Base-by-base conservation (phyloP, 2,329 filamentous ascomycete genomes). In the Penicillium sp. region DNA sequence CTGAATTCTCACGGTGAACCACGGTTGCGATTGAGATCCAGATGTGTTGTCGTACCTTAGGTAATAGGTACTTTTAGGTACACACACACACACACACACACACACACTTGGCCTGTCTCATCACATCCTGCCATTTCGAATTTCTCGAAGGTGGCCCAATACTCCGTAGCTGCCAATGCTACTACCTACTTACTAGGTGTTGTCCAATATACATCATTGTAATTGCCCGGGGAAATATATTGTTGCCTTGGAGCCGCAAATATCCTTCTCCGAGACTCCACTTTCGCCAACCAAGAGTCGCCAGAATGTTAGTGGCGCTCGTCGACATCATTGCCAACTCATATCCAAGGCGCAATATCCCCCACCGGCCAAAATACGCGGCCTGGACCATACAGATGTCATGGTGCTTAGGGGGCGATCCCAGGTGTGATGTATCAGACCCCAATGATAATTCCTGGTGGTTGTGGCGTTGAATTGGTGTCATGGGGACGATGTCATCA, bases 181-280 rank as follows among this genome's bases (percentile, higher is more conserved):
- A 4, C 7, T 34, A 33, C 24, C 1, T 23, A 12, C 45, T 31
- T 24, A 6, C n/a, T 18, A 29, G 5, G 7, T 18, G 7, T 10
- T 9, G 10, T 16, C 6, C 8, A 9, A 6, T 9, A 1, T 18
- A 18, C 34, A 38, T 38, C 34, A 18, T 38, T 16, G 12, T 16
- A 16, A 29, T 38, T 18, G 16, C 34, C 34, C 16, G 9, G 16
- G 16, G 10, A 39, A 21, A 39, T 39, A 55, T 36, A 33, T 52
- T 57, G 59, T 58, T 61, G 57, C 59, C 55, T 61, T 57, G 53
- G 51, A 57, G 57, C 59, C 54, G 52, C 52, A 57, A 44, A 44
- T 47, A 45, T 13, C 36, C 36, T 39, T 47, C 29, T 31, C 46
- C 44, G 50, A 42, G 38, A 47, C 47, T 47, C 47, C 51, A 53